phyloP scores from a whole-genome alignment of 345 rosid genomes.

The Pistacia integerrima region DNA sequence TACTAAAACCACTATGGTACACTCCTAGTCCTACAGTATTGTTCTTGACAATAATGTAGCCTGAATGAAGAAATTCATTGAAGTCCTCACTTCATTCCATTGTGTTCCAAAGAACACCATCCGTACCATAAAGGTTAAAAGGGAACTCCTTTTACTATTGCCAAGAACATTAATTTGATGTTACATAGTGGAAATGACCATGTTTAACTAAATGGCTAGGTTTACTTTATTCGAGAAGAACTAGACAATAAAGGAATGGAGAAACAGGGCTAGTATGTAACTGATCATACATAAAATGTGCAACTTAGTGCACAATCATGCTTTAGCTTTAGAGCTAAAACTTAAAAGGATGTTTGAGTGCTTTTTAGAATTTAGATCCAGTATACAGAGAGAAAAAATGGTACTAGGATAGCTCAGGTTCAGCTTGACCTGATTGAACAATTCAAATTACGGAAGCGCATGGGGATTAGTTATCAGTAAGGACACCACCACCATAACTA shows the following conservation, averaged over 20 bases:
- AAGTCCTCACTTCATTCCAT: background rate
- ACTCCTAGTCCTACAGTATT: too few relatives aligned
- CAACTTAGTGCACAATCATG: background rate
- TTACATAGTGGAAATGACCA: too few relatives aligned
- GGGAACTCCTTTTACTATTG: too few relatives aligned
- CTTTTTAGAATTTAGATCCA: background rate
- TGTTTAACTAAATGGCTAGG: too few relatives aligned
- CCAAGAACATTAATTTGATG: too few relatives aligned
- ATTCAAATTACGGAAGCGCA: background rate
- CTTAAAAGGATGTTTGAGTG: background rate
- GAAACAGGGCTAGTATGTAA: too few relatives aligned
- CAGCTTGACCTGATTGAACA: constrained; percentile 1
- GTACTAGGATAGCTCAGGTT: background rate
- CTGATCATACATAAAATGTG: background rate
- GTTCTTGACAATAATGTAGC: background rate
- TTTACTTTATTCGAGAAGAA: background rate
- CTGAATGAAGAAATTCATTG: background rate
- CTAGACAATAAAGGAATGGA: too few relatives aligned
- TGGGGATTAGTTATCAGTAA: too few relatives aligned
- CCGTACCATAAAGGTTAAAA: too few relatives aligned
- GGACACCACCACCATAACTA: background rate
- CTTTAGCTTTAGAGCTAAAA: background rate
- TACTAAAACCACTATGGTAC: background rate
- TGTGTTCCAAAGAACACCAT: background rate
- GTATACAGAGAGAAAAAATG: background rate